Evolutionary conservation across 116 monocot genomes (phyloP).

Genomic region (Papilionanthe hybrid): DNA sequence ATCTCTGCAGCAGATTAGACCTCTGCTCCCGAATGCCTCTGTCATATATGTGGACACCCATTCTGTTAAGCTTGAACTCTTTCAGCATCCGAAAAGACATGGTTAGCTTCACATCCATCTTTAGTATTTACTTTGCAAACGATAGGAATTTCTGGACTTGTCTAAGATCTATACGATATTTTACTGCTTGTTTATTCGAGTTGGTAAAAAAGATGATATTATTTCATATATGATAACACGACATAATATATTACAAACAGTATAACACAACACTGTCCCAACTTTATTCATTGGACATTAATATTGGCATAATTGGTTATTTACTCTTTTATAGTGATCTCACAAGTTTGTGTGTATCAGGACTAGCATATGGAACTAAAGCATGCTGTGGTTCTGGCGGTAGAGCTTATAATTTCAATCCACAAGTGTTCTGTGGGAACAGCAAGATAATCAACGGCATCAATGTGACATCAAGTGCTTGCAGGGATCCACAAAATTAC

Average conservation of each 20-base stretch:
- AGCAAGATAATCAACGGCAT: slow-evolving; percentile 49
- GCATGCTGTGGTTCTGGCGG: slow-evolving; percentile 76
- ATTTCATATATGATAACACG: no score
- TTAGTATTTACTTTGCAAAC: no score
- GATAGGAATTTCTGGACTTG: no score
- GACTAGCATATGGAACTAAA: slow-evolving; percentile 42
- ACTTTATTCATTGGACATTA: no score
- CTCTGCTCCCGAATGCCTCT: slow-evolving; percentile 25
- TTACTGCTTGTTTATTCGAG: no score
- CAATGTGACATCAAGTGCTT: slow-evolving; percentile 39
- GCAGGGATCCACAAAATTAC: slow-evolving; percentile 54
- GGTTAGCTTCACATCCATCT: slow-evolving; percentile 22
- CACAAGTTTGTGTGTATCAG: slow-evolving; percentile 10
- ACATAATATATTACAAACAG: no score
- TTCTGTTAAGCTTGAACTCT: slow-evolving; percentile 60
- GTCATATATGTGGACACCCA: slow-evolving; percentile 59
- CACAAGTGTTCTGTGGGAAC: slow-evolving; percentile 51
- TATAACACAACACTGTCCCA: no score
- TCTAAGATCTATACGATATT: no score
- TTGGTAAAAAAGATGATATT: no score
- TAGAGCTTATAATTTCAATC: slow-evolving; percentile 54
- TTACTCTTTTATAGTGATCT: no score
- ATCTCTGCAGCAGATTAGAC: slow-evolving; percentile 16
- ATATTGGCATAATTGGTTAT: no score
- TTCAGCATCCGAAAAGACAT: slow-evolving; percentile 32